phyloP scores from a whole-genome alignment of 1,284 basidiomycete species.

The Coniferiporia sulphurascens region DNA sequence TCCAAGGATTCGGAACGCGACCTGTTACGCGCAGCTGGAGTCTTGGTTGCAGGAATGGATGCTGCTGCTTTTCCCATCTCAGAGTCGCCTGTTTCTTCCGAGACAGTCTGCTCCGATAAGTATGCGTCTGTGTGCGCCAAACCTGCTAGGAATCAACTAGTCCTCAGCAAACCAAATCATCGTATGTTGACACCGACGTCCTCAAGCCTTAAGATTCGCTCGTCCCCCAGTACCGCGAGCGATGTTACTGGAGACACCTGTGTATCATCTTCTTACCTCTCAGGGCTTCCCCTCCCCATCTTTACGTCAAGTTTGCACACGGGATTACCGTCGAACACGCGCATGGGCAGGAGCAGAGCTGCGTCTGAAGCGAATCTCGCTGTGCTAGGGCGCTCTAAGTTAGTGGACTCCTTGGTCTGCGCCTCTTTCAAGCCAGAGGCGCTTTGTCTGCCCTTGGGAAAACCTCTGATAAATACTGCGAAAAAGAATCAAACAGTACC shows the following conservation, averaged over 20 bases:
- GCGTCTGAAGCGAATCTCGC: not conserved
- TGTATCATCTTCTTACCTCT: not conserved
- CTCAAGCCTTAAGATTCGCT: constrained; percentile 3
- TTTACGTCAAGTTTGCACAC: not conserved
- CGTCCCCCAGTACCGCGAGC: not conserved
- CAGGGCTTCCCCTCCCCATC: not conserved
- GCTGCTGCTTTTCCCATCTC: too few species aligned
- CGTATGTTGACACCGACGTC: not conserved
- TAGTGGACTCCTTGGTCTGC: not conserved
- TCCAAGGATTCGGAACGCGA: too few species aligned
- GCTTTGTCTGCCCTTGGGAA: not conserved
- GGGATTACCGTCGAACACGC: not conserved
- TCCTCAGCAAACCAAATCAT: constrained; percentile 13
- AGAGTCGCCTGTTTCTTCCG: too few species aligned
- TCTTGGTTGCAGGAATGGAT: too few species aligned
- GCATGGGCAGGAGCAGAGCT: not conserved
- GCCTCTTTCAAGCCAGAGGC: not conserved
- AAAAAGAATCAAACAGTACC: not conserved
- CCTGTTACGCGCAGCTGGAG: too few species aligned
- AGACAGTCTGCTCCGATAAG: too few species aligned
- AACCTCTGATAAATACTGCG: not conserved
- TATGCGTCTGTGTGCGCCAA: not conserved
- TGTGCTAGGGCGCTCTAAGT: not conserved
- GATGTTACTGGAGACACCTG: not conserved
- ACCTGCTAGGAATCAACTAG: not conserved